These are phyloP conservation scores for Gryganskiella cystojenkinii DNA, from an alignment of 192 early-diverging fungal species.

Conservation along the genomic window DNA sequence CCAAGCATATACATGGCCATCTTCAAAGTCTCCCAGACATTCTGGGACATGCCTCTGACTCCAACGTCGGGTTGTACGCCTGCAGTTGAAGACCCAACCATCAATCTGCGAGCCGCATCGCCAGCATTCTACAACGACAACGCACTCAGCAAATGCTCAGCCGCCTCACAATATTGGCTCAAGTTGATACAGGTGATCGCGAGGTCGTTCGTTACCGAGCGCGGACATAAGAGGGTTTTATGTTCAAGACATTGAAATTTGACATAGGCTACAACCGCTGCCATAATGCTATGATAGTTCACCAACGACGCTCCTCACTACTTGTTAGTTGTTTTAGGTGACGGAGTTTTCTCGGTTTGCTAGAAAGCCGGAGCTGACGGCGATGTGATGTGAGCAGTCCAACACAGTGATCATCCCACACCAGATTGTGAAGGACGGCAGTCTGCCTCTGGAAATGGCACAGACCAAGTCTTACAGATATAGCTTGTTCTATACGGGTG, in stretches of 20 bases:
- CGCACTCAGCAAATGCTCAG: conserved; percentile 91
- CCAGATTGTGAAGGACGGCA: too few species aligned
- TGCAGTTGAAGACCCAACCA: conserved; percentile 48
- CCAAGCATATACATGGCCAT: conserved; percentile 80
- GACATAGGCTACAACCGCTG: conserved; percentile 96
- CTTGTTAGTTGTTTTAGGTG: too few species aligned
- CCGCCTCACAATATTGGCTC: conserved; percentile 88
- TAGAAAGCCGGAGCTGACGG: too few species aligned
- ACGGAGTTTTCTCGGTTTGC: too few species aligned
- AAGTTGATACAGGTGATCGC: conserved; percentile 93
- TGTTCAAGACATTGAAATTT: conserved; percentile 89
- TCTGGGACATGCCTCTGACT: conserved; percentile 71
- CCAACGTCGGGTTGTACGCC: conserved; percentile 46
- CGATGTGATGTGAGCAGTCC: too few species aligned
- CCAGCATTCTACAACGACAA: conserved; percentile 80
- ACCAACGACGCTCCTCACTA: conserved; percentile 96
- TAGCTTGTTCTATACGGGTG: too few species aligned
- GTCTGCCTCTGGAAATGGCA: too few species aligned
- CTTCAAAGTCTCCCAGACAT: conserved; percentile 88
- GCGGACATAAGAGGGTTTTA: conserved; percentile 95
- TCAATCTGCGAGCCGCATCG: conserved; percentile 52
- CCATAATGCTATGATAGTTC: conserved; percentile 76
- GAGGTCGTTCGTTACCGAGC: conserved; percentile 97
- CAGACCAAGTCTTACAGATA: too few species aligned
- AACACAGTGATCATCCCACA: too few species aligned